Base-by-base conservation (phyloP, 345 rosid species). In the Laguncularia racemosa region DNA sequence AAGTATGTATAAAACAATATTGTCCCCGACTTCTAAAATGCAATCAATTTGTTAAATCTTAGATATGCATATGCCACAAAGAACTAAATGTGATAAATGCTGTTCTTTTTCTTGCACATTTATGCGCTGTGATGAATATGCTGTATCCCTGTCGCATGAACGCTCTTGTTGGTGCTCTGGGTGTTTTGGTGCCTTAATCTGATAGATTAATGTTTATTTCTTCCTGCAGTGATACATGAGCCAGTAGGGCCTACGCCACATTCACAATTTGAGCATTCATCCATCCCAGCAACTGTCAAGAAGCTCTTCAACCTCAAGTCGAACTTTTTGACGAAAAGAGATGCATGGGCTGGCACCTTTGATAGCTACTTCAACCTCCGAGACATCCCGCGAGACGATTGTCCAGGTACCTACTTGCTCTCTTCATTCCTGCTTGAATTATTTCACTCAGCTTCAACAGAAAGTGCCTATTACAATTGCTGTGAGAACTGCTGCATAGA, bases 301-400 rank as follows among this genome's bases (percentile, higher is more conserved):
- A 88, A 81, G 70, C 99, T 95, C 67, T 95, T 90, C 67, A 85
- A 88, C 71, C 81, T 95, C 9, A 84, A 84, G 0, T 90, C 96
- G 0, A 85, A 85, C 73, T 95, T 95, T 78, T 64, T 90, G 57
- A 88, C 99, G 0, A 95, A 90, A 79, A 88, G 97, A 72, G 99
- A 95, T 76, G 97, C 97, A 0, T 95, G 97, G 97, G 99, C 99
- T 60, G 95, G 95, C 64, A 95, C 85, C 48, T 95, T 95, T 13
- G 99, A 90, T 70, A 81, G 71, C 16, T 82, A 79, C 76, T 84
- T 95, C 61, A 20, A 55, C 56, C 65, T 90, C 44, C 97, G 97
- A 4, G 71, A 70, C 51, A 76, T 89, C 65, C 97, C 97, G 0
- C 99, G 99, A 13, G 76, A 77, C 20, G 97, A 95, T 72, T 95